Percentiles rank a stretch among this genome's conserved stretches.
phyloP scores from a whole-genome alignment of 495 filamentous ascomycete genomes.

The Penicillium bovifimosum region DNA sequence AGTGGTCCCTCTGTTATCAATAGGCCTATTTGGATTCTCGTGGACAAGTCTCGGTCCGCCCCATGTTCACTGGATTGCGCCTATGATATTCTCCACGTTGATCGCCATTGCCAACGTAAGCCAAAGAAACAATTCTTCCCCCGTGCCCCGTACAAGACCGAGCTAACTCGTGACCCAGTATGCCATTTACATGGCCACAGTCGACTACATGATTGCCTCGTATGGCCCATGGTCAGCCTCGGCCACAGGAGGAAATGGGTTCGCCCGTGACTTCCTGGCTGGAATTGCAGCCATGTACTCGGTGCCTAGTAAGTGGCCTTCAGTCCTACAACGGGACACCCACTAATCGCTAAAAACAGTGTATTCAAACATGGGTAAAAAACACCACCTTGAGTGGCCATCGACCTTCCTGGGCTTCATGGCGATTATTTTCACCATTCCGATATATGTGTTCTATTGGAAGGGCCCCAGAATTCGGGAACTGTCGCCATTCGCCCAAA shows the following conservation, averaged over 20 bases:
- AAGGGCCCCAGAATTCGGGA: conserved; percentile 41
- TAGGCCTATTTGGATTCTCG: conserved; percentile 66
- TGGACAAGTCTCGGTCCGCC: conserved; percentile 60
- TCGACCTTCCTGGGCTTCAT: conserved; percentile 38
- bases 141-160: not conserved
- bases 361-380: conserved; percentile 32
- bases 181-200: conserved; percentile 72
- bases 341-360: conserved; percentile 11
- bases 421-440: conserved; percentile 42
- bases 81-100: conserved; percentile 53
- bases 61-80: conserved; percentile 56
- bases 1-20: conserved; percentile 57
- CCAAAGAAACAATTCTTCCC: not conserved
- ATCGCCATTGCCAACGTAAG: conserved; percentile 59
- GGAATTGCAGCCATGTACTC: conserved; percentile 47
- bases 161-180: conserved; percentile 27
- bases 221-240: conserved; percentile 76
- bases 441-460: conserved; percentile 47
- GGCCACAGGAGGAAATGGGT: conserved; percentile 67
- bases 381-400: conserved; percentile 34
- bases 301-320: conserved; percentile 25
- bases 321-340: not conserved
- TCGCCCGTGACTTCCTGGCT: conserved; percentile 45
- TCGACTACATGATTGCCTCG: conserved; percentile 78
- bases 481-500: conserved; percentile 41